A percentile compares a stretch with the other conserved stretches of the same genome.
Conservation (phyloP, 352 stramenopile genomes). For the Phytopythium oedochilum region DNA sequence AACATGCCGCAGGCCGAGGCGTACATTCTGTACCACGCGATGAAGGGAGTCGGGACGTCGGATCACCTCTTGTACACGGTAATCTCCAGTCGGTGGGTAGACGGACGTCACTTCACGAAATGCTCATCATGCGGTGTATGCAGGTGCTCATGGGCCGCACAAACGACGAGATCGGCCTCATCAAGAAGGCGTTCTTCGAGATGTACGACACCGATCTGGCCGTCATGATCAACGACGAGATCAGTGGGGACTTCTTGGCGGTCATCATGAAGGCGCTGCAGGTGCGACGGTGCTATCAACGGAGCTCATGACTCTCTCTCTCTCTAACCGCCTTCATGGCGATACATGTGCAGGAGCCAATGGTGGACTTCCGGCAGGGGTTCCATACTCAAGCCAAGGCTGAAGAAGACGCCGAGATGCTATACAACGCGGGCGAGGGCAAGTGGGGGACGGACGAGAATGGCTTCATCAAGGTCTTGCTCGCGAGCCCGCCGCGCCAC, state of each 20-base stretch:
- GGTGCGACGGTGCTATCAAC: too few relatives aligned
- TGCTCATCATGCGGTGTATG: too few relatives aligned
- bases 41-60: constrained; percentile 57
- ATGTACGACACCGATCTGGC: constrained; percentile 52
- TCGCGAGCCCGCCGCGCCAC: constrained; percentile 50
- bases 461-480: constrained; percentile 57
- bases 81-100: too few relatives aligned
- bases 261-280: constrained; percentile 66
- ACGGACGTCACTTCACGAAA: too few relatives aligned
- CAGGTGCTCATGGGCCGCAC: constrained; percentile 60
- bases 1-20: constrained; percentile 63
- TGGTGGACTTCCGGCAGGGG: constrained; percentile 43
- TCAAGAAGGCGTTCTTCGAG: constrained; percentile 79
- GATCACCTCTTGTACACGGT: constrained; percentile 74
- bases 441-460: constrained; percentile 64
- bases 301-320: too few relatives aligned
- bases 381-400: constrained; percentile 60
- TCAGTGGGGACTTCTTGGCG: constrained; percentile 71
- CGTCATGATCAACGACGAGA: constrained; percentile 48
- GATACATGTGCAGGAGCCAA: too few relatives aligned
- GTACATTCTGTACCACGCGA: constrained; percentile 52
- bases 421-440: constrained; percentile 73
- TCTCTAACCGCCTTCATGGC: too few relatives aligned
- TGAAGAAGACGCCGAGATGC: constrained; percentile 41
- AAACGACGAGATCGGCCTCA: constrained; percentile 65